Percentiles rank a stretch among this genome's conserved stretches.
Evolutionary conservation across 2,329 filamentous ascomycete species (phyloP).

Genomic region (Exophiala sp.): DNA sequence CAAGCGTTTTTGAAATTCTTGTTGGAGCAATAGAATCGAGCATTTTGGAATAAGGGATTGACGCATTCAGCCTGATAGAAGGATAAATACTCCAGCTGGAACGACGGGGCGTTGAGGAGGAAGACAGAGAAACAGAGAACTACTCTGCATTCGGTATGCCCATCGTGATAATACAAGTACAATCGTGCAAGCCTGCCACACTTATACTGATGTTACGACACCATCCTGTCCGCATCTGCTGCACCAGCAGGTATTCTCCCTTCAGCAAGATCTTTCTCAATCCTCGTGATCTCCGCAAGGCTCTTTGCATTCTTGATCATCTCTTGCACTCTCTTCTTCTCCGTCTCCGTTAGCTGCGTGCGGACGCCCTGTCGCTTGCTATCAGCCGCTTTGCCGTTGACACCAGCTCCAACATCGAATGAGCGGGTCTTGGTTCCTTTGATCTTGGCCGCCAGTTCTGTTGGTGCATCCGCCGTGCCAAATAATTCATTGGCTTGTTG

Average conservation of each 20-base stretch:
- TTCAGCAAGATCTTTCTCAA: constrained; percentile 91
- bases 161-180: too few species aligned
- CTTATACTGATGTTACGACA: constrained; percentile 12
- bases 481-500: constrained; percentile 75
- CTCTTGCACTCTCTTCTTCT: constrained; percentile 80
- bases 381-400: constrained; percentile 39
- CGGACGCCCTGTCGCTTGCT: constrained; percentile 61
- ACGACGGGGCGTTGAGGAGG: too few species aligned
- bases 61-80: too few species aligned
- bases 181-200: too few species aligned
- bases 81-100: too few species aligned
- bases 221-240: constrained; percentile 35
- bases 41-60: background rate
- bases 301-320: constrained; percentile 86
- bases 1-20: constrained; percentile 74
- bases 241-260: constrained; percentile 73
- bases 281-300: constrained; percentile 78
- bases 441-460: constrained; percentile 77
- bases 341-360: constrained; percentile 81
- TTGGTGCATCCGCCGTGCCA: constrained; percentile 73
- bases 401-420: constrained; percentile 53
- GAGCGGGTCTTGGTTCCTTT: constrained; percentile 78
- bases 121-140: too few species aligned
- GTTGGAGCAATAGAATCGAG: constrained; percentile 45
- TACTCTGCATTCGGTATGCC: background rate